Conservation (phyloP, 2,329 filamentous ascomycete species). For the Fusarium liriodendri region DNA sequence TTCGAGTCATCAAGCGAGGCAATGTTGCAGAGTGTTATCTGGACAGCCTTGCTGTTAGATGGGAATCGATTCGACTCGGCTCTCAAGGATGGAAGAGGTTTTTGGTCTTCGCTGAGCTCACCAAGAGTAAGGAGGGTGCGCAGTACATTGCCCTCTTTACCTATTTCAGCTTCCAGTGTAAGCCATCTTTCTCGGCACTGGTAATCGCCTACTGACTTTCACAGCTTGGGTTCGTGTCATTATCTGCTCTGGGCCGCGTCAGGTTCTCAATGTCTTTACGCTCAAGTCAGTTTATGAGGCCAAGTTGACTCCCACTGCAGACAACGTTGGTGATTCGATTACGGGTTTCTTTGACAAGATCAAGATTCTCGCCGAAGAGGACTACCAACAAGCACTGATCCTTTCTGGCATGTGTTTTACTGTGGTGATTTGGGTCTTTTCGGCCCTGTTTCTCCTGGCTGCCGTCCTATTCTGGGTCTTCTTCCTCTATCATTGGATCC, state of each 20-base stretch:
- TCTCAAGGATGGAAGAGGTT: constrained; percentile 87
- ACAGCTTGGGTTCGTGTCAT: constrained; percentile 88
- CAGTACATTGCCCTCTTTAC: constrained; percentile 93
- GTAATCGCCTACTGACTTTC: constrained; percentile 21
- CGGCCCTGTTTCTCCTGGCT: constrained; percentile 78
- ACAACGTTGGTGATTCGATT: constrained; percentile 70
- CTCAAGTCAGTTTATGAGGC: constrained; percentile 85
- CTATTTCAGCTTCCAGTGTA: constrained; percentile 81
- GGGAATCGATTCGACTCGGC: constrained; percentile 84
- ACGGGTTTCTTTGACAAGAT: constrained; percentile 88
- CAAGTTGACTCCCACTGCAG: constrained; percentile 69
- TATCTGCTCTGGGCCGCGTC: constrained; percentile 90
- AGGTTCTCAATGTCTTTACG: constrained; percentile 90
- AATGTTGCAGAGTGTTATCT: constrained; percentile 93
- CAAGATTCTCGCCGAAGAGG: constrained; percentile 74
- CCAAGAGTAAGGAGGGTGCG: constrained; percentile 89
- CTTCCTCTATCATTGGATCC: constrained; percentile 94
- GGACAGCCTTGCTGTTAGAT: constrained; percentile 84
- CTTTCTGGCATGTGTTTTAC: constrained; percentile 94
- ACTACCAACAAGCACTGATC: constrained; percentile 84
- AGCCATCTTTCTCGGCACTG: constrained; percentile 39
- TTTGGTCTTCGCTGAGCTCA: constrained; percentile 90
- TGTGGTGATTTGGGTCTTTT: constrained; percentile 87
- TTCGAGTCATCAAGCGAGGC: constrained; percentile 83
- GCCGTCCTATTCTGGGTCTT: constrained; percentile 84